Percentiles rank a stretch among this genome's conserved stretches.
Conservation (phyloP, 2,329 filamentous ascomycete species). For the Simplicillium sp. region DNA sequence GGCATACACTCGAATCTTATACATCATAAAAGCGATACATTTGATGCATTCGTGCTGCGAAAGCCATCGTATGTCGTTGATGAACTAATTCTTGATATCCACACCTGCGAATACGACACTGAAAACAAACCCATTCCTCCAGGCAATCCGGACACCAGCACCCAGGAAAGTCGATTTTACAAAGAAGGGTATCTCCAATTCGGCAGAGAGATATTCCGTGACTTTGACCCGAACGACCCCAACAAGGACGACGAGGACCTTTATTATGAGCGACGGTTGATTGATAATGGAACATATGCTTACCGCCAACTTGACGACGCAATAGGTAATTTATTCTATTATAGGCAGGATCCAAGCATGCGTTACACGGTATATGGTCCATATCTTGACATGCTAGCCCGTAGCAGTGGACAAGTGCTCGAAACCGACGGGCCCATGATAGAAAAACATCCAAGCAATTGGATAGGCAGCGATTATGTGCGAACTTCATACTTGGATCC, state of each 20-base stretch:
- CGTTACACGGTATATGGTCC: neutral
- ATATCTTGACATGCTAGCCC: neutral
- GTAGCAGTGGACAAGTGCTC: neutral
- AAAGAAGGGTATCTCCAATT: neutral
- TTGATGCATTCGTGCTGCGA: neutral
- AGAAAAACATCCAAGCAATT: neutral
- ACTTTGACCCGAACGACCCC: neutral
- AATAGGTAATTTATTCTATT: neutral
- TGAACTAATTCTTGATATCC: neutral
- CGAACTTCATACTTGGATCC: neutral
- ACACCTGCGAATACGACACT: neutral
- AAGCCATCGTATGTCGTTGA: neutral
- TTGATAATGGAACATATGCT: neutral
- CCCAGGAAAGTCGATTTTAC: neutral
- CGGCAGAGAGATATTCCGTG: neutral
- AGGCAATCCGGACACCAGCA: neutral
- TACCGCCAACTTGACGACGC: neutral
- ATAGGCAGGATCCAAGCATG: neutral
- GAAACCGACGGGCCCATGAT: neutral
- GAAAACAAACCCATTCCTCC: neutral
- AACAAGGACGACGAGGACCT: neutral
- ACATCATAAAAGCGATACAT: neutral
- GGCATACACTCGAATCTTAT: neutral
- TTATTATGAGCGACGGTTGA: neutral
- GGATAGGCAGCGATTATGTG: neutral